Percentiles rank a stretch among this genome's conserved stretches.
These are phyloP conservation scores for Fusarium euwallaceae DNA, from an alignment of 2,329 filamentous ascomycete species.

Conservation along the genomic window DNA sequence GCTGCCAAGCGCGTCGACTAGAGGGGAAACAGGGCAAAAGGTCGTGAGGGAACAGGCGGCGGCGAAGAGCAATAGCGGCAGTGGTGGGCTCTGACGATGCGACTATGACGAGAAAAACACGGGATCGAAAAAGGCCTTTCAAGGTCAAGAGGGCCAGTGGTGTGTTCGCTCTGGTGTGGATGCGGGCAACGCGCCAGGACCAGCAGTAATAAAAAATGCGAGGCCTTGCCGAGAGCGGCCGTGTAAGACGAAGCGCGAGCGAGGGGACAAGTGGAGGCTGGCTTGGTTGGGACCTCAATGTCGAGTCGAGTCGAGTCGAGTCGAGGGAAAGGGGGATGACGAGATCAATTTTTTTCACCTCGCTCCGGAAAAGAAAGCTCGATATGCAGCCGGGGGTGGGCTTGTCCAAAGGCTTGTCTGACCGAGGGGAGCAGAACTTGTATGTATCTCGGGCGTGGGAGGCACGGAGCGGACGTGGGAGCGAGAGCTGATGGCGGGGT, in stretches of 20 bases:
- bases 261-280: slow-evolving; percentile 36
- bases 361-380: slow-evolving; percentile 39
- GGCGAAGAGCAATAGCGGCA: slow-evolving; percentile 39
- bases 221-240: slow-evolving; percentile 49
- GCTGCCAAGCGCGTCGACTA: slow-evolving; percentile 53
- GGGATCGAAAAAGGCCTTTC: slow-evolving; percentile 42
- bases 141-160: slow-evolving; percentile 43
- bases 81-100: slow-evolving; percentile 45
- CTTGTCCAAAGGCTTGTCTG: slow-evolving; percentile 43
- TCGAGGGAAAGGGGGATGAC: slow-evolving; percentile 45
- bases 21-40: slow-evolving; percentile 44
- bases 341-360: slow-evolving; percentile 43
- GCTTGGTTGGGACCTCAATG: slow-evolving; percentile 18
- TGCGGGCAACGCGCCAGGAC: slow-evolving; percentile 38
- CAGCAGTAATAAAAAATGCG: slow-evolving; percentile 35
- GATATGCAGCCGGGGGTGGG: slow-evolving; percentile 47
- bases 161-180: slow-evolving; percentile 43
- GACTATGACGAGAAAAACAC: slow-evolving; percentile 52
- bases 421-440: slow-evolving; percentile 24
- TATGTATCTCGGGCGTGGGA: slow-evolving; percentile 21
- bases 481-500: slow-evolving; percentile 40
- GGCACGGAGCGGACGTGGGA: slow-evolving; percentile 36
- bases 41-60: slow-evolving; percentile 37
- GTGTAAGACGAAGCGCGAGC: slow-evolving; percentile 35
- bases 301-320: background rate